Evolutionary conservation across 1,284 basidiomycete species (phyloP).

Genomic region (Melampsora abietis-canadensis): DNA sequence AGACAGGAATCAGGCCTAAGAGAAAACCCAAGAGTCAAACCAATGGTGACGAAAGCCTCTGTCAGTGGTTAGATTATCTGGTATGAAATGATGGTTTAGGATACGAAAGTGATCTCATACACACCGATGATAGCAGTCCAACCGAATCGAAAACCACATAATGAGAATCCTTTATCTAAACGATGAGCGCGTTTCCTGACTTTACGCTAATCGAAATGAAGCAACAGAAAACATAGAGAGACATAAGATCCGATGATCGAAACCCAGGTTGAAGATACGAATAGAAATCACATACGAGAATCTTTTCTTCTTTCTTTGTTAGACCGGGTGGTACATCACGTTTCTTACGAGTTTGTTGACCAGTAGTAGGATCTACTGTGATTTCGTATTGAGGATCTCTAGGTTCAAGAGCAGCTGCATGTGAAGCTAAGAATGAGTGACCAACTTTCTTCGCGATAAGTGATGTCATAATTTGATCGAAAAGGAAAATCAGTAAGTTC

Average conservation of each 20-base stretch:
- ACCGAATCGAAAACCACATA: conserved; percentile 53
- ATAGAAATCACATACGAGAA: conserved; percentile 15
- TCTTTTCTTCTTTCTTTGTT: conserved; percentile 50
- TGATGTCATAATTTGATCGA: conserved; percentile 6
- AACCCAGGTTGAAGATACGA: neutral
- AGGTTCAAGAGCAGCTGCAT: conserved; percentile 38
- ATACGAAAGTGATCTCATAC: neutral
- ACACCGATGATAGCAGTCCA: conserved; percentile 48
- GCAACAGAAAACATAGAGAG: neutral
- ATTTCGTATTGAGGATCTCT: conserved; percentile 52
- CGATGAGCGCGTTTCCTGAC: conserved; percentile 27
- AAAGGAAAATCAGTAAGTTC: neutral
- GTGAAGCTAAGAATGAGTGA: conserved; percentile 14
- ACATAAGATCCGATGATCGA: neutral
- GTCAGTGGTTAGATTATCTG: neutral
- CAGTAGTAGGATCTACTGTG: conserved; percentile 47
- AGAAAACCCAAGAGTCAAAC: conserved; percentile 26
- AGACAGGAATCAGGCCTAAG: conserved; percentile 47
- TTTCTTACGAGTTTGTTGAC: conserved; percentile 52
- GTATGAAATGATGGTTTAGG: too few species aligned
- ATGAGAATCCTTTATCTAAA: conserved; percentile 45
- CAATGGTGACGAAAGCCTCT: neutral
- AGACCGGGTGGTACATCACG: conserved; percentile 52
- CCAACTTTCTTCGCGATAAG: conserved; percentile 32
- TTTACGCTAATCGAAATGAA: conserved; percentile 18